Percentiles rank a stretch among this genome's conserved stretches.
Conservation (phyloP, 306 rosid species). For the Arachis stenosperma region DNA sequence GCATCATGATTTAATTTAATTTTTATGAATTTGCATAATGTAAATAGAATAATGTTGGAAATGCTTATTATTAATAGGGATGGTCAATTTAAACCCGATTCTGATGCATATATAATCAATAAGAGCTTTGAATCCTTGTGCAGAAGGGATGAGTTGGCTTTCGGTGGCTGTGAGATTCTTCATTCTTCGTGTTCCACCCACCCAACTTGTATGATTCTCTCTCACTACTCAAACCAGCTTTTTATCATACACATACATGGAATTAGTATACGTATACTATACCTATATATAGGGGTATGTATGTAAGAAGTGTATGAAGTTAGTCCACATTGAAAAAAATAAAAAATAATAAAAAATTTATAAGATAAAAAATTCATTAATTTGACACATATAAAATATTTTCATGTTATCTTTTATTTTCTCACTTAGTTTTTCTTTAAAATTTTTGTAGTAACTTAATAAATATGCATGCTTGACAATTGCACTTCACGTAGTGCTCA, state of each 20-base stretch:
- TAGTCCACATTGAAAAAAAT: too few relatives aligned
- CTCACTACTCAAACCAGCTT: slow-evolving; percentile 30
- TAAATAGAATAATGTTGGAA: too few relatives aligned
- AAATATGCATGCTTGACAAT: slow-evolving; percentile 17
- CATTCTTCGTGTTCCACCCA: slow-evolving; percentile 60
- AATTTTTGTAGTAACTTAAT: too few relatives aligned
- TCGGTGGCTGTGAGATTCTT: slow-evolving; percentile 57
- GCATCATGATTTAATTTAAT: slow-evolving; percentile 2
- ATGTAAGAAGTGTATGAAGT: too few relatives aligned
- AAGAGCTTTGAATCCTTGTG: slow-evolving; percentile 60
- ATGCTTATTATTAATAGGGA: not conserved
- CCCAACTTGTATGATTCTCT: slow-evolving; percentile 73
- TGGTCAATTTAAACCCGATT: slow-evolving; percentile 67
- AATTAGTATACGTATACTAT: slow-evolving; percentile 3
- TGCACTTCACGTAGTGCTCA: slow-evolving; percentile 10
- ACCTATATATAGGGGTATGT: not conserved
- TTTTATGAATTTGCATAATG: slow-evolving; percentile 34
- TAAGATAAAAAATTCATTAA: too few relatives aligned
- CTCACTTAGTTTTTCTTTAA: too few relatives aligned
- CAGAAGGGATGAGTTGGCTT: slow-evolving; percentile 53
- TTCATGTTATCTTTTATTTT: too few relatives aligned
- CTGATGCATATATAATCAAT: slow-evolving; percentile 39
- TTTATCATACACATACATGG: not conserved
- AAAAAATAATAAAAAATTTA: too few relatives aligned
- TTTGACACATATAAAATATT: too few relatives aligned